A percentile compares a stretch with the other conserved stretches of the same genome.
Evolutionary conservation across 192 early-diverging fungal species (phyloP).

Genomic region (Ambispora gerdemannii): DNA sequence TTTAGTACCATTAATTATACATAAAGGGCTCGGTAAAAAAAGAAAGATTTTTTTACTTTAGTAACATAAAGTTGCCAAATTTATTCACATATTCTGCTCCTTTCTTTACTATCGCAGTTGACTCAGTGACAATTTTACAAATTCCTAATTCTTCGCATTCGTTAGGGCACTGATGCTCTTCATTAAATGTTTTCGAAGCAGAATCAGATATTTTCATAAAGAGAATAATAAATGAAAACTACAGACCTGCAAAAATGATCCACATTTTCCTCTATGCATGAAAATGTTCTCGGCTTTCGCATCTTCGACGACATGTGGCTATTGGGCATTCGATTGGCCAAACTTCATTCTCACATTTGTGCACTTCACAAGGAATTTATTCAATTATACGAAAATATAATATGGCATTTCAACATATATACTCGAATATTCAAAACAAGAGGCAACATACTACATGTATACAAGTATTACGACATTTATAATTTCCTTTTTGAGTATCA

Average conservation of each 20-base stretch:
- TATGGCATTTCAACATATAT: background rate
- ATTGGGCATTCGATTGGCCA: conserved; percentile 10
- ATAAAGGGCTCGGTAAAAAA: background rate
- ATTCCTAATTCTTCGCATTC: conserved; percentile 26
- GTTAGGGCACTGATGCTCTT: conserved; percentile 29
- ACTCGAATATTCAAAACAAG: too few relatives aligned
- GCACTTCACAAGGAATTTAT: conserved; percentile 26
- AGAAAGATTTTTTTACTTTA: conserved; percentile 22
- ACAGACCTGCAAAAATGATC: conserved; percentile 26
- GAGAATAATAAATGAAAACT: too few relatives aligned
- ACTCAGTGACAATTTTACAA: conserved; percentile 22
- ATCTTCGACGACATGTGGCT: background rate
- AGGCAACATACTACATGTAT: background rate
- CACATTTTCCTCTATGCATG: conserved; percentile 9
- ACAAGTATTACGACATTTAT: conserved; percentile 14
- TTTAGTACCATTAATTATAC: too few relatives aligned
- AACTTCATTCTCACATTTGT: too few relatives aligned
- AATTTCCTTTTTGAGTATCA: background rate
- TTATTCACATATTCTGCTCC: conserved; percentile 35
- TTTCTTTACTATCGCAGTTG: conserved; percentile 35
- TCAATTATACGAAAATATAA: too few relatives aligned
- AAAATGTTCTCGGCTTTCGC: conserved; percentile 15
- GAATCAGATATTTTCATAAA: too few relatives aligned
- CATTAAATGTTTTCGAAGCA: background rate
- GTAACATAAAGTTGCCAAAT: conserved; percentile 25